Base-by-base conservation (phyloP, 148 eudicot species). In the Cornus kousa region DNA sequence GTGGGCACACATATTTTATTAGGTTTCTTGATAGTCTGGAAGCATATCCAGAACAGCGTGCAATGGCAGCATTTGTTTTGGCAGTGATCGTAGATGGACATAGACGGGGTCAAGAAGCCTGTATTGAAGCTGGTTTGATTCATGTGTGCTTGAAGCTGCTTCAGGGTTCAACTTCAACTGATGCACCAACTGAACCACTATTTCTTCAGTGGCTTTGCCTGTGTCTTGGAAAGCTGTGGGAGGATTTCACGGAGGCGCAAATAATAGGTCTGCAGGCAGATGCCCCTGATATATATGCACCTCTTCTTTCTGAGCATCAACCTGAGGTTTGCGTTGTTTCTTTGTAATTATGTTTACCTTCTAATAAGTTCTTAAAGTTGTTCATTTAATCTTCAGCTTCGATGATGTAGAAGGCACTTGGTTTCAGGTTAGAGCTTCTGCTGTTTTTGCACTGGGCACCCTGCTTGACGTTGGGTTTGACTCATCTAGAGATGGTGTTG, bases 61-160 rank as follows among this genome's bases (percentile, higher is more conserved):
- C 98, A 43, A 96, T 96, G 99, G 98, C 98, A 80, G 98, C 99
- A 68, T 96, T 96, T 91, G 98, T 96, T 75, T 86, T 92, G 84
- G 98, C 99, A 0, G 97, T 96, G 76, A 89, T 92, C 83, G 92
- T 88, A 32, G 99, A 96, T 88, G 98, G 97, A 80, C 99, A 93
- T 81, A 86, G 91, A 73, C 89, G 88, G 66, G 98, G 98, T 39
- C 99, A 96, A 84, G 98, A 92, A 84, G 97, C 94, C 62, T 96
- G 98, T 85, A 87, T 87, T 74, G 94, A 93, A 87, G 97, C 97
- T 83, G 90, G 89, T 82, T 81, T 96, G 32, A 81, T 93, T 78
- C 92, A 87, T 75, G 92, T 96, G 50, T 93, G 99, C 84, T 89
- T 96, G 78, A 92, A 85, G 88, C 94, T 88, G 83, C 92, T 96